Base-by-base conservation (phyloP, 1,284 basidiomycete species). In the Malassezia cuniculi region DNA sequence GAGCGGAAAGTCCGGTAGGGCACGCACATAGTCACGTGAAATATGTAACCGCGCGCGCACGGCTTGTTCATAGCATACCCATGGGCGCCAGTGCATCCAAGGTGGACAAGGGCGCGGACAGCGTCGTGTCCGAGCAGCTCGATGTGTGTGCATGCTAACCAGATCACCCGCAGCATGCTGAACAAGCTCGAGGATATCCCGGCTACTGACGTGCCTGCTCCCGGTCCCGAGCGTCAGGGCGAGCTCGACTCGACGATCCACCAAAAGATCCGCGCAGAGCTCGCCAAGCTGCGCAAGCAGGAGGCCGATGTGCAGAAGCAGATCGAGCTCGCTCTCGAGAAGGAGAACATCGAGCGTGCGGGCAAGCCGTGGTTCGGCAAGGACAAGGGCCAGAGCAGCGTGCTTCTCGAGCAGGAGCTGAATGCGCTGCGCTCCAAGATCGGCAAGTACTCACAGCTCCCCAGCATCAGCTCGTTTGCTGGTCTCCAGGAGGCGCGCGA, bases 361-460 rank as follows among this genome's bases (percentile, higher is more conserved):
- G 38, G 41, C 30, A 60, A 60, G 46, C 19, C 41, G 6, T 48
- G 51, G 47, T 38, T 34, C 27, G 42, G 47, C 16, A 36, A 33
- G 5, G 55, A 52, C 10, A 50, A 57, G 29, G 56, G 56, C 29
- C 56, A 56, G 46, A 58, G 55, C 52, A 54, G 52, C 31, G 49
- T 48, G 16, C 39, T 58, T 8, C 36, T 63, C 12, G 41, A 52
- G 28, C 54, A 60, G 36, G 56, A 63, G 33, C 48, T 63, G 10
- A 53, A 60, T n/a, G 42, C 48, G 32, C 41, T 63, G n/a, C 39
- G 51, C 48, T 69, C 69, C 36, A 81, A 81, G 63, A 77, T 84
- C 19, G 80, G 83, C 55, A 75, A 76, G 57, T 83, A 78, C 66
- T 76, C 80, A 43, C 65, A 72, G 20, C 73, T 76, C 37, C 74